Evolutionary conservation across 805 yeast species (phyloP).

Genomic region (Yamadazyma laniorum): DNA sequence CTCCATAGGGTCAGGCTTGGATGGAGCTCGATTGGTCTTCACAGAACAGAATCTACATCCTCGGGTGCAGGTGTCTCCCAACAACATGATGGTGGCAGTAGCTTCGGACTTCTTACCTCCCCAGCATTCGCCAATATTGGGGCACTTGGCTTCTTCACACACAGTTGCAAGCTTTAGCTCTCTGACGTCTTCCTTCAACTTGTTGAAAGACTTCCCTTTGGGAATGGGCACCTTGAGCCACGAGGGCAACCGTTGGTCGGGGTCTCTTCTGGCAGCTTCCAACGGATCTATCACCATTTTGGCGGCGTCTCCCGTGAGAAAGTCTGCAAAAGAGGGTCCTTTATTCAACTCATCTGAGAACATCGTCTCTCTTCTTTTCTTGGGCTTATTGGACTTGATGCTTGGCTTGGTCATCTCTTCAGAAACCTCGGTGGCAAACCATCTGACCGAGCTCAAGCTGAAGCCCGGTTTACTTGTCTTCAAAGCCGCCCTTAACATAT

Average conservation of each 20-base stretch:
- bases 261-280: conserved; percentile 66
- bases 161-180: conserved; percentile 91
- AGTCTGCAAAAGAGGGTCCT: conserved; percentile 95
- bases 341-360: conserved; percentile 69
- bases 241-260: conserved; percentile 72
- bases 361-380: conserved; percentile 47
- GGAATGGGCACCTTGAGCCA: conserved; percentile 98
- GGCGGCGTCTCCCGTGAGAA: conserved; percentile 77
- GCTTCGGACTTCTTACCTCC: conserved; percentile 95
- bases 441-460: conserved; percentile 1
- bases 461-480: not conserved
- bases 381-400: conserved; percentile 11
- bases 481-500: conserved; percentile 3
- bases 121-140: conserved; percentile 99
- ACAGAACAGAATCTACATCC: conserved; percentile 99
- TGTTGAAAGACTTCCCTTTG: conserved; percentile 82
- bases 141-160: conserved; percentile 98
- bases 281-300: conserved; percentile 70
- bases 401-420: conserved; percentile 6
- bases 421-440: conserved; percentile 19
- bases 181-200: conserved; percentile 78
- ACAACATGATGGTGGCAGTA: conserved; percentile 94
- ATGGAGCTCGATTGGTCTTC: conserved; percentile 85
- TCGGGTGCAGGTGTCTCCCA: conserved; percentile 98
- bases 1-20: conserved; percentile 89